A percentile compares a stretch with the other conserved stretches of the same genome.
These are phyloP conservation scores for Diaporthe nobilis DNA, from an alignment of 2,329 filamentous ascomycete genomes.

Conservation along the genomic window DNA sequence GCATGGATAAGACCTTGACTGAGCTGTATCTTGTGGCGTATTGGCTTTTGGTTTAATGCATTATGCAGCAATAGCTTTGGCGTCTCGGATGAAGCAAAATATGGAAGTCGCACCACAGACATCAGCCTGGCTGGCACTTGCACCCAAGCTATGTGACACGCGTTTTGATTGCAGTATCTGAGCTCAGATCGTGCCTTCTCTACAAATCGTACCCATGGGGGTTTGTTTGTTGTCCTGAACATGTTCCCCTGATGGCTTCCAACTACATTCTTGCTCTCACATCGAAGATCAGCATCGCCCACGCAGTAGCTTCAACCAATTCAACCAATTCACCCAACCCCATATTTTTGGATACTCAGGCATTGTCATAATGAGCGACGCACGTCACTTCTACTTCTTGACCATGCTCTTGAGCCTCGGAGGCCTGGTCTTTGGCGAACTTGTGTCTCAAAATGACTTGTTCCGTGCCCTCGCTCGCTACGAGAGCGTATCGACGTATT, in stretches of 20 bases:
- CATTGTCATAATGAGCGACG: not conserved
- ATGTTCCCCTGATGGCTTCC: not conserved
- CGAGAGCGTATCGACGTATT: not conserved
- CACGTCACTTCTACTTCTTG: not conserved
- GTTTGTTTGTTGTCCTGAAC: not conserved
- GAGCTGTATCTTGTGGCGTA: no score
- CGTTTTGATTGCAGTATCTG: no score
- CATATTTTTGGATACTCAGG: not conserved
- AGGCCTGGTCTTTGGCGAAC: not conserved
- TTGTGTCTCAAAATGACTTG: not conserved
- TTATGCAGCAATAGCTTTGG: no score
- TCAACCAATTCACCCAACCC: no score
- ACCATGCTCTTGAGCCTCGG: not conserved
- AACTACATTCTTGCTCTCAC: not conserved
- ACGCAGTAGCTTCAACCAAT: not conserved
- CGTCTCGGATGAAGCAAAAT: not conserved
- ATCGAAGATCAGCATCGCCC: not conserved
- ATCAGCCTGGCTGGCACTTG: not conserved
- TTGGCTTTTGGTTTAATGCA: no score
- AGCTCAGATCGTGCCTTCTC: not conserved
- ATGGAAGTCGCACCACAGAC: not conserved
- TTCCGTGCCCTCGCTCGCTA: not conserved
- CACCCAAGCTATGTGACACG: no score
- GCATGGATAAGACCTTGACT: no score
- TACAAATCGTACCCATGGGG: not conserved